A percentile compares a stretch with the other conserved stretches of the same genome.
Conservation (phyloP, 2,329 filamentous ascomycete genomes). For the Fusarium citri region DNA sequence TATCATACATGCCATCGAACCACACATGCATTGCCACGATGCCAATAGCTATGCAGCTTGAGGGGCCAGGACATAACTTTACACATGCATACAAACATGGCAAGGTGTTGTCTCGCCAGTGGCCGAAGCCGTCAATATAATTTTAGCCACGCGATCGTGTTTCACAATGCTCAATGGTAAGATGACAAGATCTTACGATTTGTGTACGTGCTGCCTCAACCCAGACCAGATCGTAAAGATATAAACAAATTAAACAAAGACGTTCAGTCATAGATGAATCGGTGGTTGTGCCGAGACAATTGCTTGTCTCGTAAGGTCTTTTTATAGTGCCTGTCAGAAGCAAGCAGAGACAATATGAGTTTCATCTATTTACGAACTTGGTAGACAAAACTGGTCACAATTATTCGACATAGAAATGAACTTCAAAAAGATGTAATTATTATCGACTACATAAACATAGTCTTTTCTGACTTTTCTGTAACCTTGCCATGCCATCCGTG, state of each 20-base stretch:
- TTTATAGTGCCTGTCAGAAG: neutral
- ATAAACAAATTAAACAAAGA: neutral
- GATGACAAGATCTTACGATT: neutral
- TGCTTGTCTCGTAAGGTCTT: neutral
- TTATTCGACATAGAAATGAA: slow-evolving; percentile 6
- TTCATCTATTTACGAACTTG: neutral
- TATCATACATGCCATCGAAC: neutral
- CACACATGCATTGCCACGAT: slow-evolving; percentile 39
- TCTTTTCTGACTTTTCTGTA: slow-evolving; percentile 48
- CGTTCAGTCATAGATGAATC: neutral
- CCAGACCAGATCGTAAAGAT: neutral
- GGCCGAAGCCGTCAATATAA: neutral
- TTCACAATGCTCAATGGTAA: neutral
- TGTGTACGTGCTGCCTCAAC: neutral
- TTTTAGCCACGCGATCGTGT: neutral
- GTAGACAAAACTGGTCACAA: neutral
- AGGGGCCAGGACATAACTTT: slow-evolving; percentile 13
- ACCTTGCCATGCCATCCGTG: slow-evolving; percentile 42
- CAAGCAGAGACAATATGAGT: slow-evolving; percentile 6
- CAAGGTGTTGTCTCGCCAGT: slow-evolving; percentile 21
- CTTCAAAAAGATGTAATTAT: slow-evolving; percentile 37
- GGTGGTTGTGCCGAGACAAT: neutral
- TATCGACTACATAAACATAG: slow-evolving; percentile 42
- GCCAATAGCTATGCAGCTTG: slow-evolving; percentile 1
- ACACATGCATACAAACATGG: slow-evolving; percentile 13